Conservation (phyloP, 202 grass and related monocot species). For the Schoenoplectus tabernaemontani region DNA sequence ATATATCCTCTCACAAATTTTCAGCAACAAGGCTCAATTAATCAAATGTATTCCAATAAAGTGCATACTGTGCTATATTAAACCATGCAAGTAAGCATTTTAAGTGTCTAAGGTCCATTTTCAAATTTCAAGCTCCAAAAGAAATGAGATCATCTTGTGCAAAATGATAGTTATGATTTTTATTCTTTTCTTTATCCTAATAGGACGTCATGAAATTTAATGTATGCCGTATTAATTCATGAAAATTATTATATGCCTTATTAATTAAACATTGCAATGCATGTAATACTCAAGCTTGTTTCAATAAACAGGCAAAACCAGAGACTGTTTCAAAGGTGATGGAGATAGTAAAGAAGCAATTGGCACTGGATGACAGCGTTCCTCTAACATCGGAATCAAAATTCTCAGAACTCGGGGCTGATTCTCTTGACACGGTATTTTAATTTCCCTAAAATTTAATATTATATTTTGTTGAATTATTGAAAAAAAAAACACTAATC, state of each 20-base stretch:
- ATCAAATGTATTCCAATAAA: background rate
- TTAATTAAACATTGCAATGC: background rate
- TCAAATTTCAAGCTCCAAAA: background rate
- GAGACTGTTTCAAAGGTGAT: constrained; percentile 72
- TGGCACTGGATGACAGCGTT: constrained; percentile 44
- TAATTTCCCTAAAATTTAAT: background rate
- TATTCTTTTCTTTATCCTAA: background rate
- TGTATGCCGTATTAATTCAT: too few relatives aligned
- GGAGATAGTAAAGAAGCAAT: constrained; percentile 59
- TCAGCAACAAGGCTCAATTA: too few relatives aligned
- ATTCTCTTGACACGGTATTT: constrained; percentile 73
- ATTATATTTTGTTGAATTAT: background rate
- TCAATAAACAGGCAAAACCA: constrained; percentile 46
- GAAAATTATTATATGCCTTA: too few relatives aligned
- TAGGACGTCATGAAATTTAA: background rate
- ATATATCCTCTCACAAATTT: background rate
- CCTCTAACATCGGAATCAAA: constrained; percentile 44
- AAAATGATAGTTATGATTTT: too few relatives aligned
- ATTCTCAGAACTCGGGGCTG: constrained; percentile 57
- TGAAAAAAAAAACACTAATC: background rate
- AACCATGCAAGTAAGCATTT: background rate
- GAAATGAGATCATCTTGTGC: background rate
- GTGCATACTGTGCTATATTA: background rate
- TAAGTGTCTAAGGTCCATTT: background rate
- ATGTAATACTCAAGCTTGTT: background rate